These are phyloP conservation scores for Aspergillus sergii DNA, from an alignment of 2,329 filamentous ascomycete species.

Conservation along the genomic window DNA sequence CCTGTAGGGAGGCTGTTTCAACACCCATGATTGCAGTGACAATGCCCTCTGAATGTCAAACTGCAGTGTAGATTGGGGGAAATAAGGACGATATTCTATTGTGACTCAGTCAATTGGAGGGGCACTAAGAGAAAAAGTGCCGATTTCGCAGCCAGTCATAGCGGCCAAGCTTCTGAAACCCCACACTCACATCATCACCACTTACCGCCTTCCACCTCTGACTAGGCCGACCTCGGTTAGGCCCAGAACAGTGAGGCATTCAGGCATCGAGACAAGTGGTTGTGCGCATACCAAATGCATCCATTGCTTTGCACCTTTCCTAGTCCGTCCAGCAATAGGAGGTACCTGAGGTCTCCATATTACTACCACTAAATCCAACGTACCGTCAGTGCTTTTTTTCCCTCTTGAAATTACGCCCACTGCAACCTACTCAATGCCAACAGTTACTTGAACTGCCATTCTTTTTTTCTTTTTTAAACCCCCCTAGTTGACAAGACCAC, in stretches of 20 bases:
- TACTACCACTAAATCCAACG: neutral
- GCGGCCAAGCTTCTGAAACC: slow-evolving; percentile 1
- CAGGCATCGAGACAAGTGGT: neutral
- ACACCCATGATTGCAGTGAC: slow-evolving; percentile 36
- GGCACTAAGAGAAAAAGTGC: slow-evolving; percentile 29
- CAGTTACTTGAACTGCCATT: neutral
- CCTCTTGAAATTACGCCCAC: neutral
- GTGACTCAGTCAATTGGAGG: slow-evolving; percentile 19
- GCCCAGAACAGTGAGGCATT: neutral
- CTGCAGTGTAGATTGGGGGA: slow-evolving; percentile 10
- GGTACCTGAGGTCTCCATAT: neutral
- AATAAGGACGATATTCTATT: slow-evolving; percentile 4
- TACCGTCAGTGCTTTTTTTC: neutral
- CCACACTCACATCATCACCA: slow-evolving; percentile 11
- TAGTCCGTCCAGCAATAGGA: slow-evolving; percentile 1
- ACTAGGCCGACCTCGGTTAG: neutral
- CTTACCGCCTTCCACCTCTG: neutral
- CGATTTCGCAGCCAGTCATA: slow-evolving; percentile 29
- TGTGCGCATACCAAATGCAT: neutral
- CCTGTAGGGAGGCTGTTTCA: slow-evolving; percentile 37
- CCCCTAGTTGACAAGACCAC: neutral
- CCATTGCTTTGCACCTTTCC: neutral
- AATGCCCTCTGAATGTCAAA: slow-evolving; percentile 15
- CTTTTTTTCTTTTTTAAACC: neutral
- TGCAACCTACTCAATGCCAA: neutral